These are phyloP conservation scores for Symmetrospora coprosmae DNA, from an alignment of 768 basidiomycete genomes.

Conservation along the genomic window DNA sequence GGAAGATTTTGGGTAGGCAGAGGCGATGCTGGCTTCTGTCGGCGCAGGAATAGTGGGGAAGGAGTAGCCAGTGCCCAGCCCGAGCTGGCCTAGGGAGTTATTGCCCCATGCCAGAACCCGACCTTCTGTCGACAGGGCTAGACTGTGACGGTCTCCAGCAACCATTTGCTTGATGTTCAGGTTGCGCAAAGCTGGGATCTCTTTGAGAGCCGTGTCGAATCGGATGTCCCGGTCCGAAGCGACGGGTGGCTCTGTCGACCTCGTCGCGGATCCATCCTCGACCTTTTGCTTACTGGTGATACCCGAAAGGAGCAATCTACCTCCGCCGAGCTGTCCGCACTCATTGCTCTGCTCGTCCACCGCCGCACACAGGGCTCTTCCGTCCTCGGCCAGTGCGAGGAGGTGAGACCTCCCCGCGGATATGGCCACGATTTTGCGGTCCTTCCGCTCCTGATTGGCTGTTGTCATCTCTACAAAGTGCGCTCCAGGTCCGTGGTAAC, in stretches of 20 bases:
- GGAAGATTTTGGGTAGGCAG: slow-evolving; percentile 44
- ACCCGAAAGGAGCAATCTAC: slow-evolving; percentile 26
- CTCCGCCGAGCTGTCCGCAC: slow-evolving; percentile 61
- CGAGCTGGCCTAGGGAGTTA: slow-evolving; percentile 57
- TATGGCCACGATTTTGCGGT: slow-evolving; percentile 60
- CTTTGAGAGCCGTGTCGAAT: slow-evolving; percentile 58
- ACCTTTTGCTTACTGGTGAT: slow-evolving; percentile 24
- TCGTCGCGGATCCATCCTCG: not conserved
- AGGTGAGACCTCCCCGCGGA: slow-evolving; percentile 53
- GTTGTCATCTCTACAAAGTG: slow-evolving; percentile 3
- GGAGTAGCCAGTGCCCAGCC: slow-evolving; percentile 52
- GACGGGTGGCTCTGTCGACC: no score
- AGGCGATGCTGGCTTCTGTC: slow-evolving; percentile 66
- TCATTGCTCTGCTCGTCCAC: slow-evolving; percentile 59
- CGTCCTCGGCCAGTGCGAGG: slow-evolving; percentile 42
- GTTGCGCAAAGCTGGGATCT: slow-evolving; percentile 58
- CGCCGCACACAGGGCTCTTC: slow-evolving; percentile 66
- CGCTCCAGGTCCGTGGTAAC: slow-evolving; percentile 14
- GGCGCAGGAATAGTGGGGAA: slow-evolving; percentile 53
- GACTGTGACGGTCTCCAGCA: slow-evolving; percentile 59
- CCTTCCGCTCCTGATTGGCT: not conserved
- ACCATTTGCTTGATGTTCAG: slow-evolving; percentile 55
- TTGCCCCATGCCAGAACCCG: slow-evolving; percentile 77
- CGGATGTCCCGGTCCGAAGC: slow-evolving; percentile 45
- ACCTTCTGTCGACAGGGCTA: slow-evolving; percentile 48